Conservation (phyloP, 306 rosid species). For the Sphenostylis stenocarpa region DNA sequence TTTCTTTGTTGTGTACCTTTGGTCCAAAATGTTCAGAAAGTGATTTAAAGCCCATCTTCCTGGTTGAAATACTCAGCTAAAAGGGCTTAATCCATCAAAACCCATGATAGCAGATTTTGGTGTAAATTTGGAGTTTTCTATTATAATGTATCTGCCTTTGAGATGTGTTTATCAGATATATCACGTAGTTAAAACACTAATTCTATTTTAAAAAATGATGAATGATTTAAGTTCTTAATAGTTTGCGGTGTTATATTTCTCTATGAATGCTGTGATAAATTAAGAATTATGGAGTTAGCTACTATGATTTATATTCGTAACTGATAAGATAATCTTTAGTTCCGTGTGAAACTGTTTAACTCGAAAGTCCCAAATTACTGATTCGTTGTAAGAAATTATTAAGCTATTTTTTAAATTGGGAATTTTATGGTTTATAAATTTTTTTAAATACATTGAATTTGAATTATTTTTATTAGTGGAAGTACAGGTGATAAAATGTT, state of each 20-base stretch:
- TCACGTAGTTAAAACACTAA: conserved; percentile 9
- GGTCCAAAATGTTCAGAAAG: conserved; percentile 72
- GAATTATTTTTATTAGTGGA: no score
- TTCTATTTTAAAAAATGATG: conserved; percentile 6
- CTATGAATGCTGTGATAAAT: background rate
- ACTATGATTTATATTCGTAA: background rate
- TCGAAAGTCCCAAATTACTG: background rate
- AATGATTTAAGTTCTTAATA: background rate
- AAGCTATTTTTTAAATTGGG: no score
- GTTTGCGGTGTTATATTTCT: background rate
- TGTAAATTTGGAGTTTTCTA: conserved; percentile 28
- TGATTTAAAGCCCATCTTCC: conserved; percentile 36
- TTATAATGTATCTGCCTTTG: conserved; percentile 2
- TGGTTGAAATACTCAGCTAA: background rate
- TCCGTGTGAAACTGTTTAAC: background rate
- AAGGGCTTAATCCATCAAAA: background rate
- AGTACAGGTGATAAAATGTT: no score
- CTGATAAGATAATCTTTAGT: background rate
- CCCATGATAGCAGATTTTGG: conserved; percentile 16
- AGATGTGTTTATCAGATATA: conserved; percentile 1
- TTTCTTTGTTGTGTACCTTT: conserved; percentile 72
- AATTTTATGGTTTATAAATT: no score
- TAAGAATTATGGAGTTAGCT: background rate
- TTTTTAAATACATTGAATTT: no score
- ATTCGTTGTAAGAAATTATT: background rate